Percentiles rank a stretch among this genome's conserved stretches.
Evolutionary conservation across 495 filamentous ascomycete species (phyloP).

Genomic region (Schizothecium vesticola): DNA sequence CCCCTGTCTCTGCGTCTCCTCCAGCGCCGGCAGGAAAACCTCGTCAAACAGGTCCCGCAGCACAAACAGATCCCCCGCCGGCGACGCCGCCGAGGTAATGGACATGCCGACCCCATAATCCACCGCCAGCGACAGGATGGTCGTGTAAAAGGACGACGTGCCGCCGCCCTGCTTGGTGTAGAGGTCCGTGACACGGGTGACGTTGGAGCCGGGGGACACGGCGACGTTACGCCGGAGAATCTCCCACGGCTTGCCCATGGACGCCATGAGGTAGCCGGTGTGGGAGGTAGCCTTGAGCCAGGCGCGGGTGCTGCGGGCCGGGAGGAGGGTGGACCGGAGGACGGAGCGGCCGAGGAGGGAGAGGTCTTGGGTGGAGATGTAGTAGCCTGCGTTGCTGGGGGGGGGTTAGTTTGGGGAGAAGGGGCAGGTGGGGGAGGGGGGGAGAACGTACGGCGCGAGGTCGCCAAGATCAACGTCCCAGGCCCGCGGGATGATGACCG

Average conservation of each 20-base stretch:
- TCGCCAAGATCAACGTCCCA: constrained; percentile 16
- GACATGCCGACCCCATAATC: constrained; percentile 47
- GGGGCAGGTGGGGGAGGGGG: not conserved
- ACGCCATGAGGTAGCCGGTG: constrained; percentile 35
- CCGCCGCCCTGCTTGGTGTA: constrained; percentile 46
- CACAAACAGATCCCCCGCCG: not conserved
- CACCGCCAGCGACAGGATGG: constrained; percentile 41
- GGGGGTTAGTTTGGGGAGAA: not conserved
- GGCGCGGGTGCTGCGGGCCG: constrained; percentile 36
- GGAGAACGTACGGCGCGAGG: constrained; percentile 10
- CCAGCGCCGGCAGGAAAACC: constrained; percentile 8
- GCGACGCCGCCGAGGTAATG: constrained; percentile 1
- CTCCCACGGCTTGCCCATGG: constrained; percentile 55
- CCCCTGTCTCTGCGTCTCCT: constrained; percentile 5
- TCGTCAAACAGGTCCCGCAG: not conserved
- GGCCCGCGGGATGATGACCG: not conserved
- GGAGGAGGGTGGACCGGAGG: constrained; percentile 41
- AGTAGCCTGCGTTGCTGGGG: constrained; percentile 26
- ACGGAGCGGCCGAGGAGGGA: constrained; percentile 46
- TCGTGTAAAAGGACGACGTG: constrained; percentile 32
- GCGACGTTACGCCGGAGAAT: constrained; percentile 25
- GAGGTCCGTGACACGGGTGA: constrained; percentile 14
- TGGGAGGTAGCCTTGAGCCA: constrained; percentile 51
- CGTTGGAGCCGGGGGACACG: not conserved
- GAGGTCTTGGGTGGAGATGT: constrained; percentile 44